A percentile compares a stretch with the other conserved stretches of the same genome.
Conservation (phyloP, 371 early-diverging fungal species). For the Chytridiales sp. region DNA sequence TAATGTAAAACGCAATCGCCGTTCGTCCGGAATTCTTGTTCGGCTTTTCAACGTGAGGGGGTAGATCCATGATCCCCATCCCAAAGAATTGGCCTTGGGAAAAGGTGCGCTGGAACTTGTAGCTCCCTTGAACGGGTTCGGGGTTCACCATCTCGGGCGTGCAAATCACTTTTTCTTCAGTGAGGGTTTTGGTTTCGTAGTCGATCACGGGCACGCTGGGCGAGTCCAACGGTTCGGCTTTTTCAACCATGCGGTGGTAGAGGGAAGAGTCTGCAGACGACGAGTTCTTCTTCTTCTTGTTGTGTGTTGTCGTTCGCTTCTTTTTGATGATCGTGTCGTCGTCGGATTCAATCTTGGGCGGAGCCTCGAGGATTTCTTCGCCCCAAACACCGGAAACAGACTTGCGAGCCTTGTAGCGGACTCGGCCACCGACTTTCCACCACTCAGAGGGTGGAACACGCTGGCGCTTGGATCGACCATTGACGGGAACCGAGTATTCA, state of each 20-base stretch:
- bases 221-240: not conserved
- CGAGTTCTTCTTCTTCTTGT: not conserved
- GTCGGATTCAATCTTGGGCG: too few species aligned
- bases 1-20: conserved; percentile 46
- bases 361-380: too few species aligned
- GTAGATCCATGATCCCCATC: conserved; percentile 41
- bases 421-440: conserved; percentile 8
- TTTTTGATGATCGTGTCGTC: too few species aligned
- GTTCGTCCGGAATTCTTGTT: conserved; percentile 38
- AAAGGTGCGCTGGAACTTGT: conserved; percentile 46
- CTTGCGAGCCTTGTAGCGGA: too few species aligned
- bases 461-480: not conserved
- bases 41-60: conserved; percentile 42
- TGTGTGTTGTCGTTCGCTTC: too few species aligned
- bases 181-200: too few species aligned
- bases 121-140: conserved; percentile 26
- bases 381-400: too few species aligned
- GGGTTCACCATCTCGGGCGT: conserved; percentile 35
- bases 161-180: too few species aligned
- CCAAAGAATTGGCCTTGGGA: conserved; percentile 45
- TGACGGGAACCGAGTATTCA: not conserved
- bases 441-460: conserved; percentile 5
- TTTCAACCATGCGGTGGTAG: too few species aligned
- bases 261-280: not conserved
- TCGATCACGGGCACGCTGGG: conserved; percentile 12